phyloP scores from a whole-genome alignment of 495 filamentous ascomycete genomes.

The Aspergillus taichungensis region DNA sequence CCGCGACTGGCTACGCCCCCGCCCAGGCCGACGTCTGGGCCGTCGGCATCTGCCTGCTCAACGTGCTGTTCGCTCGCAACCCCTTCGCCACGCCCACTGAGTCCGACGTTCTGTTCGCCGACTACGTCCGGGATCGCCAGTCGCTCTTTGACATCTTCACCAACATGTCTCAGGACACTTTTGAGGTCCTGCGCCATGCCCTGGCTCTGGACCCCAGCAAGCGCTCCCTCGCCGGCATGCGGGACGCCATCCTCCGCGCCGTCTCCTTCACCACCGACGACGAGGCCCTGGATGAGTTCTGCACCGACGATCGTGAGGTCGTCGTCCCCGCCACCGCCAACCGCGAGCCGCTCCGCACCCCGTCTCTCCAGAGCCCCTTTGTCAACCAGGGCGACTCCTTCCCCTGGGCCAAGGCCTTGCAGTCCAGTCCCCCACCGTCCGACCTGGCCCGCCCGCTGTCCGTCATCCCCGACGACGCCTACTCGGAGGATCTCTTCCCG shows the following conservation, averaged over 20 bases:
- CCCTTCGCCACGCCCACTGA: conserved; percentile 83
- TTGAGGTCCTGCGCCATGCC: conserved; percentile 79
- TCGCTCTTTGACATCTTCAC: conserved; percentile 97
- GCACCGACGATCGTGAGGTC: conserved; percentile 63
- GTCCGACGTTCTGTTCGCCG: conserved; percentile 79
- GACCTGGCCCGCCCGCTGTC: conserved; percentile 65
- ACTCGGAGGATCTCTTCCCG: conserved; percentile 84
- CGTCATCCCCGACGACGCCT: conserved; percentile 68
- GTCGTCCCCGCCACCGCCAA: conserved; percentile 71
- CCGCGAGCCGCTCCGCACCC: conserved; percentile 91
- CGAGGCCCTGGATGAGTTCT: conserved; percentile 87
- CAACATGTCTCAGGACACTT: conserved; percentile 96
- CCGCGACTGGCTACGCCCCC: conserved; percentile 78
- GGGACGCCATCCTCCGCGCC: conserved; percentile 64
- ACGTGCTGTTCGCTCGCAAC: conserved; percentile 91
- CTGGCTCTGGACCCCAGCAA: conserved; percentile 84
- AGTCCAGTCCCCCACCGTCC: conserved; percentile 63
- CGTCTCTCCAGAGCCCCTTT: conserved; percentile 84
- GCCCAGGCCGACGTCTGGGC: conserved; percentile 95
- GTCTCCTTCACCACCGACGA: conserved; percentile 94
- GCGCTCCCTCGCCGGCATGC: conserved; percentile 69
- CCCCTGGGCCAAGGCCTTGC: conserved; percentile 90
- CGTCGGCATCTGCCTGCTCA: conserved; percentile 89
- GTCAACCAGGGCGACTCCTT: conserved; percentile 73
- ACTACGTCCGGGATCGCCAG: conserved; percentile 86